Base-by-base conservation (phyloP, 2,329 filamentous ascomycete genomes). In the Venturia effusa region DNA sequence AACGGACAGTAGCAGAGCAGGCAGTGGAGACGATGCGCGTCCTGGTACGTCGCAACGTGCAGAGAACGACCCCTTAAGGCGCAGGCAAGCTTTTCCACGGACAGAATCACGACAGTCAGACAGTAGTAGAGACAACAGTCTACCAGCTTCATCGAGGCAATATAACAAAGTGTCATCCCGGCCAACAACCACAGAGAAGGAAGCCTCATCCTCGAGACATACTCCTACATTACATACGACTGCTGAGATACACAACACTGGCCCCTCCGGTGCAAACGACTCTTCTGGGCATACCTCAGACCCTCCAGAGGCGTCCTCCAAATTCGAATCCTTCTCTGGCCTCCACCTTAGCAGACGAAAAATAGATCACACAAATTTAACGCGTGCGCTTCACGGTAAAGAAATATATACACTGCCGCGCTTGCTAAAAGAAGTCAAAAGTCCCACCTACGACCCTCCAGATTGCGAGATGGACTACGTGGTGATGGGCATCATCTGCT, bases 391-490 rank as follows among this genome's bases (percentile, higher is more conserved):
- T 17, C 81, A 86, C 6, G 86, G 85, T 40, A 96, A 94, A 74
- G 90, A 88, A 62, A 80, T 88, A 2, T 88, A 92, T 68, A 83
- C 83, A 1, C 82, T 99, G 66, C 89, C 93, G 6, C 89, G 95
- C 67, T 79, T 99, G 4, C 79, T 97, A 13, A 88, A 86, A 69
- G 83, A 84, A 15, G 86, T 99, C 67, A 96, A 92, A 74, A 85
- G 86, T 0, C 94, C 94, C 0, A 83, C 89, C 39, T 99, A 90
- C 72, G 84, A 89, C 41, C 82, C 93, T 0, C 86, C 86, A 3
- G 92, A 95, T 65, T 81, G 92, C 62, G 91, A 97, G 62, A 93
- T 48, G 30, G 62, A 99, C 73, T 89, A 92, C 70, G 91, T 99
- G 8, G 84, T 97, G 1, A 87, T 97, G 70, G 94, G 86, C 10